phyloP scores from a whole-genome alignment of 2,329 filamentous ascomycete species.

The Allantophomopsis lycopodina region DNA sequence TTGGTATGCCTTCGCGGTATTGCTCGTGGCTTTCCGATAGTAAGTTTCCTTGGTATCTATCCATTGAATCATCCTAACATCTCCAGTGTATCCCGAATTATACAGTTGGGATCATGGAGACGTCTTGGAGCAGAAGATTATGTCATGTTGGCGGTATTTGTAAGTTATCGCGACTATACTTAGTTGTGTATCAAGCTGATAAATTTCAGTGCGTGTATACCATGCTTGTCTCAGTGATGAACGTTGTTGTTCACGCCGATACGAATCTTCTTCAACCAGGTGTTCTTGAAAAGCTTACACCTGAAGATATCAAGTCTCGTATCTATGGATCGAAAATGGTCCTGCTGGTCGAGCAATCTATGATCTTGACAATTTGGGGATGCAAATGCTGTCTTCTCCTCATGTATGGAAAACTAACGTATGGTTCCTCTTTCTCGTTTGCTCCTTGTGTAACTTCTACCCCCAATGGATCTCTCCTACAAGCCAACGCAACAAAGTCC shows the following conservation, averaged over 20 bases:
- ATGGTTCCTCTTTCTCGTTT: constrained; percentile 8
- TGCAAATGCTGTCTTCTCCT: constrained; percentile 42
- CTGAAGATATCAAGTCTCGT: constrained; percentile 14
- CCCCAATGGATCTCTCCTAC: no score
- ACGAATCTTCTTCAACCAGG: constrained; percentile 45
- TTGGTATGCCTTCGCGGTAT: constrained; percentile 27
- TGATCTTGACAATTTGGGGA: constrained; percentile 42
- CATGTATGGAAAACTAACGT: constrained; percentile 42
- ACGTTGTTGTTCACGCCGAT: constrained; percentile 37
- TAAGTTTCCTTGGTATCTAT: constrained; percentile 13
- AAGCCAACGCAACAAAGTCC: no score
- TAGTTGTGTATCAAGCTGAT: not conserved
- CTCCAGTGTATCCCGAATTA: constrained; percentile 22
- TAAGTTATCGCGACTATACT: constrained; percentile 18
- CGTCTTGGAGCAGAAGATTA: constrained; percentile 40
- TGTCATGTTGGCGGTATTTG: constrained; percentile 36
- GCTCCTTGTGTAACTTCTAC: no score
- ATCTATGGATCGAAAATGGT: constrained; percentile 44
- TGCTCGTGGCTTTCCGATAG: constrained; percentile 25
- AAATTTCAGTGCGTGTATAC: constrained; percentile 31
- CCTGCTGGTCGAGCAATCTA: constrained; percentile 45
- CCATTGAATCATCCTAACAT: not conserved
- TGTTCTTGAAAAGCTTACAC: constrained; percentile 28
- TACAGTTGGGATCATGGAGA: constrained; percentile 28
- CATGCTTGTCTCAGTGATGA: constrained; percentile 36